Conservation (phyloP, 1,139 yeast species). For the Yamadazyma siamensis region DNA sequence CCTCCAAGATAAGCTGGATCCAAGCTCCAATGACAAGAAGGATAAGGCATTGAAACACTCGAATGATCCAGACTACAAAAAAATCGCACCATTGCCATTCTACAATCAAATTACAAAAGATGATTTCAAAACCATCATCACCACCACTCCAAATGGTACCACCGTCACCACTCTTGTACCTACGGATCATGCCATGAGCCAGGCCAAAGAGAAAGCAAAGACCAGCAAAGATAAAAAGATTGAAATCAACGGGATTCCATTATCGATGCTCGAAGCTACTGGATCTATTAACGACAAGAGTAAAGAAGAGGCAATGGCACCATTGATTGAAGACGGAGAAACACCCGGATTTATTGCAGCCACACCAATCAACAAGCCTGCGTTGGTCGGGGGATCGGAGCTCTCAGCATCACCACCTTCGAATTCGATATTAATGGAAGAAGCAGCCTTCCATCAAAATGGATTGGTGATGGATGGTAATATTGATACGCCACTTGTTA, state of each 20-base stretch:
- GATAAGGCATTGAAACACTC: constrained; percentile 10
- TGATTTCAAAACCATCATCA: constrained; percentile 79
- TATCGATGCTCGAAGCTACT: constrained; percentile 76
- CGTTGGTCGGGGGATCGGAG: too few species aligned
- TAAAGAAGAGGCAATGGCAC: constrained; percentile 1
- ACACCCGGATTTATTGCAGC: constrained; percentile 1
- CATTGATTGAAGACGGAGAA: constrained; percentile 1
- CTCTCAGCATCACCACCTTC: constrained; percentile 1
- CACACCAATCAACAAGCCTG: constrained; percentile 1
- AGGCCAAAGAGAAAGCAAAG: constrained; percentile 56
- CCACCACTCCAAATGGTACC: constrained; percentile 91
- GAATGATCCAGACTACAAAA: constrained; percentile 14
- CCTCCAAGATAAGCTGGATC: constrained; percentile 43
- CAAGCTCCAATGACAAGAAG: constrained; percentile 13
- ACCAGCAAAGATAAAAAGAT: constrained; percentile 43
- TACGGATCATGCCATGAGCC: constrained; percentile 68
- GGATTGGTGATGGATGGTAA: constrained; percentile 8
- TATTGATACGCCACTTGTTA: constrained; percentile 18
- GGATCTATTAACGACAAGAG: constrained; percentile 52
- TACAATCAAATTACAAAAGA: constrained; percentile 91
- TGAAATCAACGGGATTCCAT: constrained; percentile 77
- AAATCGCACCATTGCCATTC: constrained; percentile 78
- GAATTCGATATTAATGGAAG: constrained; percentile 10
- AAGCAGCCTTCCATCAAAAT: constrained; percentile 13
- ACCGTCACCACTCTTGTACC: constrained; percentile 88